Percentiles rank a stretch among this genome's conserved stretches.
Evolutionary conservation across 2,329 filamentous ascomycete species (phyloP).

Genomic region (Zopfia rhizophila): DNA sequence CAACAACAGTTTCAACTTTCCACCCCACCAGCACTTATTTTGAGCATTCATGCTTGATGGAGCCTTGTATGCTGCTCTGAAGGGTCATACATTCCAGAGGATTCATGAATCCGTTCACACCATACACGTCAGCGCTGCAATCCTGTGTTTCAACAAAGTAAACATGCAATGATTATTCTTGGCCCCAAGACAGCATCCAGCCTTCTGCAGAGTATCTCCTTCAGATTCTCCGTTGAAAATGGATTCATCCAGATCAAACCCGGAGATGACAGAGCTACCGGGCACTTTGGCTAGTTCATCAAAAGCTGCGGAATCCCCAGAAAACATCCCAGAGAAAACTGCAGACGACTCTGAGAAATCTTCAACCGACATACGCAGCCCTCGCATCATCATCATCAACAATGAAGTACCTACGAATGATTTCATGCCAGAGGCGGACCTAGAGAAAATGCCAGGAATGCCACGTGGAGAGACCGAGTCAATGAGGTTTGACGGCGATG

Average conservation of each 20-base stretch:
- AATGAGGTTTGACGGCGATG: constrained; percentile 52
- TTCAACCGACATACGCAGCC: constrained; percentile 37
- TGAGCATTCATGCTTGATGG: neutral
- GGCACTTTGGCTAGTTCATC: constrained; percentile 32
- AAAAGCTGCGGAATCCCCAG: constrained; percentile 35
- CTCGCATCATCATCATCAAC: constrained; percentile 32
- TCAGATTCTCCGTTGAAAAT: too few species aligned
- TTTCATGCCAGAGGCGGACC: constrained; percentile 44
- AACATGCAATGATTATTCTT: constrained; percentile 3
- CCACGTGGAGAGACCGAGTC: constrained; percentile 42
- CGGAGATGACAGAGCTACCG: constrained; percentile 35
- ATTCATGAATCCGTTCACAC: neutral
- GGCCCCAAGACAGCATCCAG: constrained; percentile 5
- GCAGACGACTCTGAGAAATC: constrained; percentile 38
- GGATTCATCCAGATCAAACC: constrained; percentile 18
- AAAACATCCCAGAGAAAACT: constrained; percentile 37
- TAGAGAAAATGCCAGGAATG: constrained; percentile 42
- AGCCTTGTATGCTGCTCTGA: neutral
- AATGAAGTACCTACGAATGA: constrained; percentile 36
- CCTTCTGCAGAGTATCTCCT: neutral
- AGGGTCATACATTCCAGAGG: neutral
- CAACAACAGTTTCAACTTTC: neutral
- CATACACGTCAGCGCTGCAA: constrained; percentile 6
- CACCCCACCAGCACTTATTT: neutral
- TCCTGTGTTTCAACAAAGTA: constrained; percentile 10